Evolutionary conservation across 768 basidiomycete species (phyloP).

Genomic region (Pulveroboletus sp.): DNA sequence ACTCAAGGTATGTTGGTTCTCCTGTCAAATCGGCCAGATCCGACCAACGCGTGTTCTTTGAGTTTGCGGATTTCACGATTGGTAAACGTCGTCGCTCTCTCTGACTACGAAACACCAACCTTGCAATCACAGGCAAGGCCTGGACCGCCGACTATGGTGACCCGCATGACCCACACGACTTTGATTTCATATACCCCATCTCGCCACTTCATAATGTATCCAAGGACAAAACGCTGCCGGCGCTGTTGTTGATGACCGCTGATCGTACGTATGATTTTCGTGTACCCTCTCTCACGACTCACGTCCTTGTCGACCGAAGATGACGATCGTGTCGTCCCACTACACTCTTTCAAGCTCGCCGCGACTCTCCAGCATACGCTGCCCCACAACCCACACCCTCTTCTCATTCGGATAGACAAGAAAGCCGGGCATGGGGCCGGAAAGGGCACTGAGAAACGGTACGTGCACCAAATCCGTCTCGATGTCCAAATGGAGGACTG

Average conservation of each 20-base stretch:
- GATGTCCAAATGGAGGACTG: neutral
- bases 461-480: neutral
- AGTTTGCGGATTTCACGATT: slow-evolving; percentile 77
- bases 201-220: slow-evolving; percentile 82
- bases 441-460: slow-evolving; percentile 70
- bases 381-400: slow-evolving; percentile 63
- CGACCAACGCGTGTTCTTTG: neutral
- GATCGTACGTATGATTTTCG: slow-evolving; percentile 53
- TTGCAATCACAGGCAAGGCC: slow-evolving; percentile 45
- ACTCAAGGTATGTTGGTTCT: slow-evolving; percentile 49
- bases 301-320: slow-evolving; percentile 37
- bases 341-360: slow-evolving; percentile 81
- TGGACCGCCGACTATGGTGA: slow-evolving; percentile 81
- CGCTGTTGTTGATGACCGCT: slow-evolving; percentile 73
- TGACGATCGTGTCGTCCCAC: slow-evolving; percentile 82
- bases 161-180: slow-evolving; percentile 69
- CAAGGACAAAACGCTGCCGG: slow-evolving; percentile 54
- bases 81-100: slow-evolving; percentile 35
- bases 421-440: slow-evolving; percentile 81
- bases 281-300: neutral
- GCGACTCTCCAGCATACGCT: slow-evolving; percentile 69
- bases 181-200: slow-evolving; percentile 78
- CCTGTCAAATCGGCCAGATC: neutral
- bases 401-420: slow-evolving; percentile 73
- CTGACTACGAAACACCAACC: slow-evolving; percentile 7